Conservation (phyloP, 176 grass and related monocot genomes). For the Rhynchospora breviuscula region DNA sequence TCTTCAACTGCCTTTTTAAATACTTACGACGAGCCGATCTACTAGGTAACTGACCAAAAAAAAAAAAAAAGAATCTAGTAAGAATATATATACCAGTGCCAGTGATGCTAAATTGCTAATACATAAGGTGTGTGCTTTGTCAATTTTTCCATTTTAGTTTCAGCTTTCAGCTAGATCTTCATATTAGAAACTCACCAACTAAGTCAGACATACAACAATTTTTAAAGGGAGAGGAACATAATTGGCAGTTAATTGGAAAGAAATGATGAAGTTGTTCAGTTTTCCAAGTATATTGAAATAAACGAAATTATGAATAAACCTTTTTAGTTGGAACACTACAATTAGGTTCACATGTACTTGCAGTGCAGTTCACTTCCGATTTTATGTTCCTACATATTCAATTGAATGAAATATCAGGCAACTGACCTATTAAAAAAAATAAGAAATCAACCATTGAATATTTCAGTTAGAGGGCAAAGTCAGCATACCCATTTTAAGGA, state of each 20-base stretch:
- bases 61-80: background rate
- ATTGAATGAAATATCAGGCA: background rate
- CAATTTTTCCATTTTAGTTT: background rate
- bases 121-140: background rate
- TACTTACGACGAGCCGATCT: background rate
- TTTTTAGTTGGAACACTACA: constrained; percentile 29
- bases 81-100: too few relatives aligned
- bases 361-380: constrained; percentile 31
- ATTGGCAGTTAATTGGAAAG: background rate
- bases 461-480: background rate
- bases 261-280: background rate
- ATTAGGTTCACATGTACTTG: constrained; percentile 17
- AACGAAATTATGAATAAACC: constrained; percentile 32
- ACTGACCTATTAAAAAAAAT: background rate
- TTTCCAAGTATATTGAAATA: background rate
- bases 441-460: background rate
- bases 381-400: constrained; percentile 43
- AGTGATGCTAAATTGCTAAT: background rate
- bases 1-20: background rate
- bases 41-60: background rate
- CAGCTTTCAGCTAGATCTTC: background rate
- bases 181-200: background rate
- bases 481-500: background rate
- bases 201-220: background rate
- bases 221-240: background rate